Percentiles rank a stretch among this genome's conserved stretches.
phyloP scores from a whole-genome alignment of 768 basidiomycete species.

The Plicaturopsis crispa region DNA sequence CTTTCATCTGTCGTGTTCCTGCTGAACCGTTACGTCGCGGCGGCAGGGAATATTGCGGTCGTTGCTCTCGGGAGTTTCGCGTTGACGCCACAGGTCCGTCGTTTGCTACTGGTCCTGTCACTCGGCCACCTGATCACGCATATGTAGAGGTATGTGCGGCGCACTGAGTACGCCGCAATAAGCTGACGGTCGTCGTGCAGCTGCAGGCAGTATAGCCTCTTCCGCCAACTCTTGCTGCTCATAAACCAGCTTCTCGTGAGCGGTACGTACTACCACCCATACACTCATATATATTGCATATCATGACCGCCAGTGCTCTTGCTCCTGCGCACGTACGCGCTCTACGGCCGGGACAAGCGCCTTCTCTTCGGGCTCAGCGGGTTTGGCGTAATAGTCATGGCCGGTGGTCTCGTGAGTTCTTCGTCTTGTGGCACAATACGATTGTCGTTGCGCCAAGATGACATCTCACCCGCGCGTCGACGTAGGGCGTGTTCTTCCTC shows the following conservation, averaged over 20 bases:
- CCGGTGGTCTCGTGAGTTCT: slow-evolving; percentile 15
- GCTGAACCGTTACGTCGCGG: slow-evolving; percentile 22
- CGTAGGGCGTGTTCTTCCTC: no score
- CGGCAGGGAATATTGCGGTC: slow-evolving; percentile 10
- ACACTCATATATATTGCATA: neutral
- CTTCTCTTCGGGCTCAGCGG: slow-evolving; percentile 13
- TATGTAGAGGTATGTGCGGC: no score
- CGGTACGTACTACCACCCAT: slow-evolving; percentile 13
- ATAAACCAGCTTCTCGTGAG: slow-evolving; percentile 19
- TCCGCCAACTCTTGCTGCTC: slow-evolving; percentile 21
- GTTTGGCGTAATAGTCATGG: slow-evolving; percentile 8
- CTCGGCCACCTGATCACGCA: no score
- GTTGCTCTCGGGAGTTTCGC: slow-evolving; percentile 1
- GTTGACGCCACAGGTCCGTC: no score
- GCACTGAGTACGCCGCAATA: no score
- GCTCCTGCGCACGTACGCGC: slow-evolving; percentile 23
- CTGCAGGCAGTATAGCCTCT: slow-evolving; percentile 16
- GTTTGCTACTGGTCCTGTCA: no score
- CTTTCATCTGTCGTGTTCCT: slow-evolving; percentile 18
- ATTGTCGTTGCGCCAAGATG: no score
- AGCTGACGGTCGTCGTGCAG: slow-evolving; percentile 12
- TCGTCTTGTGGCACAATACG: slow-evolving; percentile 4
- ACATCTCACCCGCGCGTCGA: no score
- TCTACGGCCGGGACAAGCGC: slow-evolving; percentile 20
- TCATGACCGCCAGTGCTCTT: slow-evolving; percentile 12